phyloP scores from a whole-genome alignment of 805 yeast species.

The Teunomyces kruisii region DNA sequence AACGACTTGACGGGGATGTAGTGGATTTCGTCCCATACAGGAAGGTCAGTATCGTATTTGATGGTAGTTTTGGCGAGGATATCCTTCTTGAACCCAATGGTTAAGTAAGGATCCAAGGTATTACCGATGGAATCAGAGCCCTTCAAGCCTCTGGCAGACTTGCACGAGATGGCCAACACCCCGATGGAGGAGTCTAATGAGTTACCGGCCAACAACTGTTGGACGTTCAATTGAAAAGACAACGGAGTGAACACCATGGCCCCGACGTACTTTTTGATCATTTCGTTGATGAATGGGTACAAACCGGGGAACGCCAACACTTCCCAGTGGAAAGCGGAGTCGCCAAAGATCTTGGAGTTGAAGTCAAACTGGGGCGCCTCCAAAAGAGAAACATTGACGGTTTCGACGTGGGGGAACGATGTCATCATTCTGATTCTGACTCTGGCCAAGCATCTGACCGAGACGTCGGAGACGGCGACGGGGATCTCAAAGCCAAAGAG shows the following conservation, averaged over 20 bases:
- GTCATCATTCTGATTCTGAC: constrained; percentile 87
- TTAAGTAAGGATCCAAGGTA: constrained; percentile 87
- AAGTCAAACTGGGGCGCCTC: constrained; percentile 91
- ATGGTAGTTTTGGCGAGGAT: constrained; percentile 69
- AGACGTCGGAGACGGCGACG: constrained; percentile 72
- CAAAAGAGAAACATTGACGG: constrained; percentile 79
- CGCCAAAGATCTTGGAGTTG: constrained; percentile 70
- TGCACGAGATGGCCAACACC: constrained; percentile 68
- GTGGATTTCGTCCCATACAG: constrained; percentile 82
- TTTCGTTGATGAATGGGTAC: constrained; percentile 74
- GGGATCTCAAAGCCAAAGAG: constrained; percentile 85
- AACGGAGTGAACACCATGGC: constrained; percentile 87
- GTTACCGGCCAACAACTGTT: constrained; percentile 83
- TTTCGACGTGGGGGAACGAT: constrained; percentile 89
- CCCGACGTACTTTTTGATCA: constrained; percentile 84
- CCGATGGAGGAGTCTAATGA: constrained; percentile 83
- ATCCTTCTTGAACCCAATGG: constrained; percentile 59
- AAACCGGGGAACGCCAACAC: constrained; percentile 85
- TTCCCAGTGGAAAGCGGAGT: constrained; percentile 84
- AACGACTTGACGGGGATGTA: constrained; percentile 69
- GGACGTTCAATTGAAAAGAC: constrained; percentile 89
- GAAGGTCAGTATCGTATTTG: constrained; percentile 64
- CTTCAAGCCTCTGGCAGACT: constrained; percentile 65
- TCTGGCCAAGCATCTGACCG: constrained; percentile 73
- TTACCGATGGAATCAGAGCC: constrained; percentile 71